phyloP scores from a whole-genome alignment of 2,329 filamentous ascomycete genomes.

The Aspergillus flavus region DNA sequence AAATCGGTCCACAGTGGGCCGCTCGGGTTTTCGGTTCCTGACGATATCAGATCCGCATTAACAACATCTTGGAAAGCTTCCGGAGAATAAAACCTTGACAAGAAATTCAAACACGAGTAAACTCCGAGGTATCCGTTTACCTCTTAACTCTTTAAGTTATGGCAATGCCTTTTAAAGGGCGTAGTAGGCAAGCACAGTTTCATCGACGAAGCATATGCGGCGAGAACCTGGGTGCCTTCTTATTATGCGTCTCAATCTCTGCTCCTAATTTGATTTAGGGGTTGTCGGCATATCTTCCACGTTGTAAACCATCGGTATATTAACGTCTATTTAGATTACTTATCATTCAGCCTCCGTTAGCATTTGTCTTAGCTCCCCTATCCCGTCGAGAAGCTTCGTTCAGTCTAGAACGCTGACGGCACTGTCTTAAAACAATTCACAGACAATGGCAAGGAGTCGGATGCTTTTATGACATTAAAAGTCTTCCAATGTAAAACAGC shows the following conservation, averaged over 20 bases:
- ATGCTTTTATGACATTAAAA: not conserved
- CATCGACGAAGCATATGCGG: not conserved
- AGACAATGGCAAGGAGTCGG: not conserved
- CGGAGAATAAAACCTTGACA: not conserved
- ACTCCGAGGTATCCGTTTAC: not conserved
- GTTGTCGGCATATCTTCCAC: not conserved
- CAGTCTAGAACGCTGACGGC: not conserved
- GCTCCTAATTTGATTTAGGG: not conserved
- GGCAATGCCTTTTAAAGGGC: not conserved
- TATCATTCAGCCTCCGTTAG: not conserved
- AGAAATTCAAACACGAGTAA: not conserved
- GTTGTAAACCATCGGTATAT: not conserved
- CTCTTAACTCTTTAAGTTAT: not conserved
- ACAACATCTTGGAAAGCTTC: not conserved
- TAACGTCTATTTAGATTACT: not conserved
- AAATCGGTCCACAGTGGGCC: slow-evolving; percentile 1
- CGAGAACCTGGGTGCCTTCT: not conserved
- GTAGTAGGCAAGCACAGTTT: not conserved
- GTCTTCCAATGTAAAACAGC: not conserved
- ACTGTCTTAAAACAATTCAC: not conserved
- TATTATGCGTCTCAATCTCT: not conserved
- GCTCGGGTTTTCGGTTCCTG: not conserved
- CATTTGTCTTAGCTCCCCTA: not conserved
- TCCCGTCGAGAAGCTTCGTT: not conserved
- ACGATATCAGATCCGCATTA: not conserved